Evolutionary conservation across 768 basidiomycete genomes (phyloP), one percentile per base, ranked within the genome.

Genomic region (Leccinellum rugosiceps): DNA sequence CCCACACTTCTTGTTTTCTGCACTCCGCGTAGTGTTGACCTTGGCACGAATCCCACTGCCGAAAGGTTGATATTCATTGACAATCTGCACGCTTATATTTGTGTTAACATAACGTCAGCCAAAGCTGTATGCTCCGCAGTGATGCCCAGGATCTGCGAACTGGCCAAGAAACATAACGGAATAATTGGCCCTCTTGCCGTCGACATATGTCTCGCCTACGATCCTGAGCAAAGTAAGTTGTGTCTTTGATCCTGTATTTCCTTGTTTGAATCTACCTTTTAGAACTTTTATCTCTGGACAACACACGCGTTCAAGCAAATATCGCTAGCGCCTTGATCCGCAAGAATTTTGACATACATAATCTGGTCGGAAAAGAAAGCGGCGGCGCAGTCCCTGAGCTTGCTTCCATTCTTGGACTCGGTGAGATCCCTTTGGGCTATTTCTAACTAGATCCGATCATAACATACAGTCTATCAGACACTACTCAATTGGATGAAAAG

Each of bases 61-160:
- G 43, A 61, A 61, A n/a, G n/a, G n/a, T n/a, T 58, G 44, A 32
- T 8, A 14, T n/a, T 11, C 9, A 3, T 34, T 41, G 38, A n/a
- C n/a, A 8, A 41, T 6, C 38, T 28, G 28, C 17, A n/a, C 38
- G 7, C 11, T 31, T 1, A 6, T 1, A 41, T 15, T 17, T 1
- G 3, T 31, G 38, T 1, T 9, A n/a, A 17, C 6, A 6, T n/a
- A 35, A 1, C 5, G 4, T 48, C 45, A 62, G 61, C 48, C 21
- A 41, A 3, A 31, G 1, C 1, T 5, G 41, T 28, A 2, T 61
- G 59, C 15, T 3, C 8, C 2, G 11, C 6, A 15, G 56, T 58
- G 38, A 60, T 49, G 32, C 41, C 51, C 3, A 60, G 60, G 28
- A 41, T 64, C 6, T 45, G 54, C 25, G 17, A 58, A 26, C n/a